Evolutionary conservation across 2,329 filamentous ascomycete species (phyloP).

Genomic region (Cladophialophora carrionii): DNA sequence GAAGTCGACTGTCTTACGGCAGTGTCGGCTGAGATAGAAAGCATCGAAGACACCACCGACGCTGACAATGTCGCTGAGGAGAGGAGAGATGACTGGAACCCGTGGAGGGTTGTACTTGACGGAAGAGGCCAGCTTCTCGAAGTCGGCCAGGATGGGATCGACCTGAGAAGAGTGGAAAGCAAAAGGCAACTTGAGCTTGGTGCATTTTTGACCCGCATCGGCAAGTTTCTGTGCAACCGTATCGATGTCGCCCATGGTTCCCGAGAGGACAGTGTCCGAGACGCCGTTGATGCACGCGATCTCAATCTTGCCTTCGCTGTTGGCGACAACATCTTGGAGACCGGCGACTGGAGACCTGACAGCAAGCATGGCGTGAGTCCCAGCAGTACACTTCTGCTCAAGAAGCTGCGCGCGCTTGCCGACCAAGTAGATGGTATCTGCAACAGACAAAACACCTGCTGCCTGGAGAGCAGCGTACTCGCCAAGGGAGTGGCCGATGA

Average conservation of each 20-base stretch:
- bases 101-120: constrained; percentile 47
- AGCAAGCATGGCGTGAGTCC: constrained; percentile 52
- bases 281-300: constrained; percentile 51
- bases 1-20: constrained; percentile 54
- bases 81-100: constrained; percentile 52
- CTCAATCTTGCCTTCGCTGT: constrained; percentile 39
- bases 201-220: constrained; percentile 47
- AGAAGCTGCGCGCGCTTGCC: constrained; percentile 49
- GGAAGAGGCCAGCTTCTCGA: constrained; percentile 45
- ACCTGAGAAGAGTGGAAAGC: constrained; percentile 55
- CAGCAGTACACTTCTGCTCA: constrained; percentile 46
- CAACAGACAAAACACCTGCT: constrained; percentile 45
- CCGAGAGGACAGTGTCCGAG: constrained; percentile 51
- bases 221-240: constrained; percentile 44
- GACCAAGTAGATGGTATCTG: constrained; percentile 48
- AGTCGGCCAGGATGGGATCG: constrained; percentile 50
- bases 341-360: constrained; percentile 46
- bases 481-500: constrained; percentile 50
- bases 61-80: constrained; percentile 50
- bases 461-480: constrained; percentile 49
- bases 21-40: constrained; percentile 48
- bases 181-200: constrained; percentile 50
- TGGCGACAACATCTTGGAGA: constrained; percentile 41
- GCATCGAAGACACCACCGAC: constrained; percentile 45
- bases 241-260: constrained; percentile 45